phyloP scores from a whole-genome alignment of 129 eudicot genomes.

The Daucus carota region DNA sequence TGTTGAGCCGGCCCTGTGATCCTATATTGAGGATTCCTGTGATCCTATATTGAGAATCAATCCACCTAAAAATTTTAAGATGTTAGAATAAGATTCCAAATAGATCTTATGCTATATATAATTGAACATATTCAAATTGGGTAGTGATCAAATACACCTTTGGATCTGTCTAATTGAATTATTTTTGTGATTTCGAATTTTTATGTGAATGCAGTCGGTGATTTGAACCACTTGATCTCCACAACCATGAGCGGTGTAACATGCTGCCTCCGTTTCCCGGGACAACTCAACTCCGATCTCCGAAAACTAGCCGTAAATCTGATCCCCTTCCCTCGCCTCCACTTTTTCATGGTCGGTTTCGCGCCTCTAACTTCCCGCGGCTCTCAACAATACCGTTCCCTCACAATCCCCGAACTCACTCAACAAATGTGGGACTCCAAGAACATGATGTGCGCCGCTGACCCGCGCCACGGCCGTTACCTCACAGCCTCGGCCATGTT shows the following conservation, averaged over 20 bases:
- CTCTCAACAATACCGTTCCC: slow-evolving; percentile 14
- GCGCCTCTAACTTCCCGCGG: slow-evolving; percentile 15
- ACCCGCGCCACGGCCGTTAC: slow-evolving; percentile 13
- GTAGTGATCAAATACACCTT: no score
- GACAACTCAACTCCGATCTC: slow-evolving; percentile 16
- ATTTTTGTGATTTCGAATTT: no score
- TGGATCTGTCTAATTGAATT: no score
- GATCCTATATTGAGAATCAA: no score
- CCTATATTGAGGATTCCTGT: no score
- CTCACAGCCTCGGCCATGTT: slow-evolving; percentile 14
- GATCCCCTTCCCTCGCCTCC: slow-evolving; percentile 12
- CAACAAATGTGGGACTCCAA: slow-evolving; percentile 17
- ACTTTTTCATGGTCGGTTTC: slow-evolving; percentile 12
- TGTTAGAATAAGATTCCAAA: no score
- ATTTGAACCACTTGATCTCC: slow-evolving; percentile 38
- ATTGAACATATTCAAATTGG: no score
- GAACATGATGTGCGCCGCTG: slow-evolving; percentile 14
- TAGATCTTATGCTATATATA: no score
- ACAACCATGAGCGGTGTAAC: slow-evolving; percentile 14
- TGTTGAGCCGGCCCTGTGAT: no score
- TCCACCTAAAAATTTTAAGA: no score
- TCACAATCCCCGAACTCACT: slow-evolving; percentile 12
- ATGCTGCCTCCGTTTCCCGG: slow-evolving; percentile 15
- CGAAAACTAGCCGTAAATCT: slow-evolving; percentile 10
- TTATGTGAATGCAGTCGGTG: slow-evolving; percentile 33